Base-by-base conservation (phyloP, 1,284 basidiomycete genomes). In the Porodaedalea pini region DNA sequence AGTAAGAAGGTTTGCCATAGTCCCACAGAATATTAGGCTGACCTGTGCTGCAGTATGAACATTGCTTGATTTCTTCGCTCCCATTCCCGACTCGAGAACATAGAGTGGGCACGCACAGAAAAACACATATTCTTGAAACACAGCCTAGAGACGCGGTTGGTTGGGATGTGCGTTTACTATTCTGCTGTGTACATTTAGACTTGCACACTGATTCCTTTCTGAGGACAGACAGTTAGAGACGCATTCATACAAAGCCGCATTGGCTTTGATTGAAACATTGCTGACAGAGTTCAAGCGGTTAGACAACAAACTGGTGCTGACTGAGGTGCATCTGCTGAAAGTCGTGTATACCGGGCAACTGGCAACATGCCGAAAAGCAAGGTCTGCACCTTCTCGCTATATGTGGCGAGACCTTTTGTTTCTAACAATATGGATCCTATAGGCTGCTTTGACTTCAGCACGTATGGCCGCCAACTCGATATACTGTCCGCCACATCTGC, bases 251-350 rank as follows among this genome's bases (percentile, higher is more conserved):
- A 87, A 90, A 65, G 80, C 85, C 0, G 94, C 96, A 0, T 77
- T 98, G 7, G 69, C 81, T 0, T 81, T 94, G 58, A 95, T 98
- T 62, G 93, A 94, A 61, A 77, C 79, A 0, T 80, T 99, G 15
- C 80, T 98, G 27, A 88, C 87, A 6, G 96, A 98, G 71, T 81
- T 99, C 45, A 94, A 93, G 73, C 85, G 88, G 44, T 77, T 99
- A 21, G 96, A 99, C 70, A 96, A 98, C 78, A 99, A 98, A 79
- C 91, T 97, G 83, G 92, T 98, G 64, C 79, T 99, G 21, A 98
- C 95, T 1, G 96, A 99, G 70, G 95, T 98, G 0, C 94, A 97
- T 67, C 79, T 98, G 6, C 81, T 98, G 29, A 99, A 73, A 92
- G 90, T 58, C 78, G 92, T 51, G 93, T 96, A 2, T 93, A 95